These are phyloP conservation scores for Volutella citrinella DNA, from an alignment of 2,329 filamentous ascomycete species.

Conservation along the genomic window DNA sequence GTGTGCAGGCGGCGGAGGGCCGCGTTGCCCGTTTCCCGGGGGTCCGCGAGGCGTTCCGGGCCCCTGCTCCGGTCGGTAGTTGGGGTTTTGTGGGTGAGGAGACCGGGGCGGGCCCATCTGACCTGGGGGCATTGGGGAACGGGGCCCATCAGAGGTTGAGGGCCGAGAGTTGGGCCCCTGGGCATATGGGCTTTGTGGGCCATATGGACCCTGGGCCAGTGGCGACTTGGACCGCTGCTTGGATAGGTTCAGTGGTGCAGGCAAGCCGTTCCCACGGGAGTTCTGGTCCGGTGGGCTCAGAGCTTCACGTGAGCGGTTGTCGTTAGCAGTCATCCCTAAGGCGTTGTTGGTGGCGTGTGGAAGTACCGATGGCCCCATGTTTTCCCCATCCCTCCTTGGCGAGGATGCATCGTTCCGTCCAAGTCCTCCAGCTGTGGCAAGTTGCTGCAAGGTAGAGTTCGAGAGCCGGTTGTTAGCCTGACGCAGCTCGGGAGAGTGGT, in stretches of 20 bases:
- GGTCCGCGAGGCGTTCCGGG: conserved; percentile 14
- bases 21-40: conserved; percentile 11
- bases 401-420: conserved; percentile 35
- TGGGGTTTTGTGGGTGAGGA: conserved; percentile 27
- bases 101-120: conserved; percentile 25
- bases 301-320: conserved; percentile 52
- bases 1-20: conserved; percentile 16
- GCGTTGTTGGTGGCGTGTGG: conserved; percentile 47
- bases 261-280: conserved; percentile 34
- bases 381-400: conserved; percentile 31
- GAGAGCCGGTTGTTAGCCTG: conserved; percentile 84
- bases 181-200: conserved; percentile 30
- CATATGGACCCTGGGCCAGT: conserved; percentile 34
- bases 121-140: conserved; percentile 27
- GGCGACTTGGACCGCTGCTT: conserved; percentile 45
- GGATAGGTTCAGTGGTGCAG: conserved; percentile 39
- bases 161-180: conserved; percentile 30
- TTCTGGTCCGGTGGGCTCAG: conserved; percentile 38
- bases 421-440: conserved; percentile 66
- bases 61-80: conserved; percentile 24
- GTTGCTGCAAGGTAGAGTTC: conserved; percentile 73
- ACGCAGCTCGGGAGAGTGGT: conserved; percentile 73
- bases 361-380: conserved; percentile 48
- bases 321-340: conserved; percentile 53
- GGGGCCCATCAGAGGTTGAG: conserved; percentile 30